Percentiles rank a stretch among this genome's conserved stretches.
Evolutionary conservation across 108 stramenopile species (phyloP).

Genomic region (Nitzschia putrida): DNA sequence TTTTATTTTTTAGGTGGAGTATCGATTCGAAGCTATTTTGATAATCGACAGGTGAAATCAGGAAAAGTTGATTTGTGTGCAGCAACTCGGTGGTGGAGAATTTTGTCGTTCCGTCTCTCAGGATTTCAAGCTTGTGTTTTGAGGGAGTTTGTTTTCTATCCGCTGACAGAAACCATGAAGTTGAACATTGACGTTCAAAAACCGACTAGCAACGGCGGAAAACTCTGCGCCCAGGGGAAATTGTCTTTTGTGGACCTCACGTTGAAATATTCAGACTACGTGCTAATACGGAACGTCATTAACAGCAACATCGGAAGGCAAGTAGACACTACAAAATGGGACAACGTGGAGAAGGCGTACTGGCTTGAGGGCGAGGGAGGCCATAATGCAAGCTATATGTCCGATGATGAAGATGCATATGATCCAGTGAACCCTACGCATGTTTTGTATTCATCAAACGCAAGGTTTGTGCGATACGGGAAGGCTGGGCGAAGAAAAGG

Average conservation of each 20-base stretch:
- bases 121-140: slow-evolving; percentile 24
- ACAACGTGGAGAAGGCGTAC: slow-evolving; percentile 67
- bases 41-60: slow-evolving; percentile 5
- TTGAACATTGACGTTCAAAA: slow-evolving; percentile 45
- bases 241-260: slow-evolving; percentile 39
- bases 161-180: slow-evolving; percentile 43
- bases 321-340: slow-evolving; percentile 59
- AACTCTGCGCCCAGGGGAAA: slow-evolving; percentile 41
- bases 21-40: slow-evolving; percentile 61
- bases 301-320: slow-evolving; percentile 49
- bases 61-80: neutral
- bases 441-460: slow-evolving; percentile 54
- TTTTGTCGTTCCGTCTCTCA: slow-evolving; percentile 31
- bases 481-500: slow-evolving; percentile 30
- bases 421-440: slow-evolving; percentile 4
- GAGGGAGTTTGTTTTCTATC: slow-evolving; percentile 6
- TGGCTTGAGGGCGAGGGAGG: slow-evolving; percentile 39
- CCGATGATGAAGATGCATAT: neutral
- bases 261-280: slow-evolving; percentile 57
- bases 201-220: slow-evolving; percentile 36
- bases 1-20: slow-evolving; percentile 50
- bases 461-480: slow-evolving; percentile 64
- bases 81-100: slow-evolving; percentile 34
- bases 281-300: slow-evolving; percentile 42
- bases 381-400: neutral